Evolutionary conservation across 2,329 filamentous ascomycete species (phyloP).

Genomic region (Cadophora sp.): DNA sequence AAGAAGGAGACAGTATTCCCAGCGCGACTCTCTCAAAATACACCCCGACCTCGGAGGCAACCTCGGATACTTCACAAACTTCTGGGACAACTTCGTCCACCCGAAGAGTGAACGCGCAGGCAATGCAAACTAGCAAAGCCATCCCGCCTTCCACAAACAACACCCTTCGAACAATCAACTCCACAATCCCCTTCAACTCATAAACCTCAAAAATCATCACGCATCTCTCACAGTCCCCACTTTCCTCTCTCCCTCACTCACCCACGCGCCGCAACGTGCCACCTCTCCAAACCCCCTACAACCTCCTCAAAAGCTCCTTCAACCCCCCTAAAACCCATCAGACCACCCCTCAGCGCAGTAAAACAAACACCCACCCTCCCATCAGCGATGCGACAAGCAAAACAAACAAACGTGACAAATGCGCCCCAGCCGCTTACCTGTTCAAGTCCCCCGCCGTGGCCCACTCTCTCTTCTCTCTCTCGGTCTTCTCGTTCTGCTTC

Average conservation of each 20-base stretch:
- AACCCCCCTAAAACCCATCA: neutral
- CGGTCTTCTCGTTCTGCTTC: neutral
- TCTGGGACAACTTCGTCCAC: neutral
- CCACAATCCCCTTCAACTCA: neutral
- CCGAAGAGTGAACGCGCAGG: neutral
- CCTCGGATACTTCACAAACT: neutral
- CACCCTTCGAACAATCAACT: neutral
- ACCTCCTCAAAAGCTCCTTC: too few species aligned
- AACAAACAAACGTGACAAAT: constrained; percentile 9
- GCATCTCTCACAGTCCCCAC: neutral
- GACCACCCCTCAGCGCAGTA: neutral
- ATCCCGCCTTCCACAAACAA: neutral
- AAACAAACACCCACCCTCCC: neutral
- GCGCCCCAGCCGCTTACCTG: neutral
- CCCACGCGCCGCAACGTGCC: constrained; percentile 15
- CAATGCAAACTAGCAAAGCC: neutral
- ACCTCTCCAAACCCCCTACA: neutral
- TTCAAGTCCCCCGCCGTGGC: neutral
- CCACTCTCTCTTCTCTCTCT: neutral
- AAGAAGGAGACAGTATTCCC: neutral
- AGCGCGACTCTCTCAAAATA: neutral
- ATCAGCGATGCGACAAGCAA: neutral
- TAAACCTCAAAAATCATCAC: neutral
- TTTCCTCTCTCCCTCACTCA: neutral
- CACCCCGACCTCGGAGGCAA: neutral